A percentile compares a stretch with the other conserved stretches of the same genome.
Conservation (phyloP, 257 asterid genomes). For the Lycium ferocissimum region DNA sequence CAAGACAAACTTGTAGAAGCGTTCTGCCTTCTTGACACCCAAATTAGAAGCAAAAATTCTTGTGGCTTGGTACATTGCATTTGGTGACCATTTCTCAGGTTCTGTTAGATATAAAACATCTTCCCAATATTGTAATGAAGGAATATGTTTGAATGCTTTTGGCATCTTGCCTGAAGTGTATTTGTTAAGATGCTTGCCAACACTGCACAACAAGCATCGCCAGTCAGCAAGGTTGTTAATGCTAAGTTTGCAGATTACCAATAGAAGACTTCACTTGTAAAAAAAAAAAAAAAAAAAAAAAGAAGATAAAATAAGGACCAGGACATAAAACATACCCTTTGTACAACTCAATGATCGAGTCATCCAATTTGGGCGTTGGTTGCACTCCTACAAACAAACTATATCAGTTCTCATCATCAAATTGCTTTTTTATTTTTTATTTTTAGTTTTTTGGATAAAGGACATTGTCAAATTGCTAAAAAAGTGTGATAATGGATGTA, state of each 20-base stretch:
- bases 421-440: not conserved
- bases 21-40: constrained; percentile 84
- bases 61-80: constrained; percentile 94
- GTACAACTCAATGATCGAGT: constrained; percentile 76
- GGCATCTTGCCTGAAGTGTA: constrained; percentile 89
- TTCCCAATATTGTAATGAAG: constrained; percentile 82
- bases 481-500: not conserved
- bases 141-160: constrained; percentile 87
- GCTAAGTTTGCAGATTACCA: not conserved
- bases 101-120: constrained; percentile 84
- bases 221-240: not conserved
- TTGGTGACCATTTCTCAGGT: constrained; percentile 93
- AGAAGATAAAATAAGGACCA: not conserved
- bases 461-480: not conserved
- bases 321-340: constrained; percentile 62
- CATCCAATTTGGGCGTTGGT: constrained; percentile 73
- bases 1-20: constrained; percentile 83
- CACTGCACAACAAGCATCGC: constrained; percentile 51
- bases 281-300: not conserved
- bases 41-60: constrained; percentile 89
- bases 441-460: not conserved
- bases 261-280: too few species aligned
- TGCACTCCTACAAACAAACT: constrained; percentile 55
- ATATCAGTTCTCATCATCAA: not conserved
- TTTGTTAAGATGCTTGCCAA: constrained; percentile 78